Conservation (phyloP, 1,284 basidiomycete species). For the Wallemia hederae region DNA sequence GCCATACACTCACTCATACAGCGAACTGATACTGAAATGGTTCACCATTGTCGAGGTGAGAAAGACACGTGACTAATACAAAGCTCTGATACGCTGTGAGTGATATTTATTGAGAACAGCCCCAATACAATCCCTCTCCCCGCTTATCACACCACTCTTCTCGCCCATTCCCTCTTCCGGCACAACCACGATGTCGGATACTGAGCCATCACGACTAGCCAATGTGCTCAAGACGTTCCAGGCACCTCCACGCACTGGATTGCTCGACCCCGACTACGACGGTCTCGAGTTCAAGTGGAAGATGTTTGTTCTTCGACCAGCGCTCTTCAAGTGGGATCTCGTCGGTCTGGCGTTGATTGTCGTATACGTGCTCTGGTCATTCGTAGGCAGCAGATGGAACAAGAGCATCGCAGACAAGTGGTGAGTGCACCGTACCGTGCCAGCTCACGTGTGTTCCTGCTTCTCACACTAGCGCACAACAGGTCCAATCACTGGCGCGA, state of each 20-base stretch:
- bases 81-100: not conserved
- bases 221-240: not conserved
- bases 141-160: too few species aligned
- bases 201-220: not conserved
- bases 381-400: constrained; percentile 14
- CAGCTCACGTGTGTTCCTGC: not conserved
- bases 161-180: too few species aligned
- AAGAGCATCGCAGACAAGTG: constrained; percentile 10
- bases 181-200: too few species aligned
- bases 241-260: not conserved
- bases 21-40: not conserved
- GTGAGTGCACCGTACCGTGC: constrained; percentile 12
- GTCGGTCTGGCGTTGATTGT: constrained; percentile 26
- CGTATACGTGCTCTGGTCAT: constrained; percentile 12
- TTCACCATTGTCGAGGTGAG: not conserved
- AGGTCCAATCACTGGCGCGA: constrained; percentile 30
- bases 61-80: not conserved
- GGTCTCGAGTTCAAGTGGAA: constrained; percentile 41
- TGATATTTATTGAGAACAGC: too few species aligned
- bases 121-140: too few species aligned
- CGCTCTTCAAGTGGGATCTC: constrained; percentile 39
- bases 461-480: not conserved
- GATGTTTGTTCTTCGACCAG: constrained; percentile 46
- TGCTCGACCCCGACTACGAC: constrained; percentile 19
- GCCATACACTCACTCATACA: not conserved